A percentile compares a stretch with the other conserved stretches of the same genome.
Evolutionary conservation across 768 basidiomycete species (phyloP).

Genomic region (Fomitopsis serialis): DNA sequence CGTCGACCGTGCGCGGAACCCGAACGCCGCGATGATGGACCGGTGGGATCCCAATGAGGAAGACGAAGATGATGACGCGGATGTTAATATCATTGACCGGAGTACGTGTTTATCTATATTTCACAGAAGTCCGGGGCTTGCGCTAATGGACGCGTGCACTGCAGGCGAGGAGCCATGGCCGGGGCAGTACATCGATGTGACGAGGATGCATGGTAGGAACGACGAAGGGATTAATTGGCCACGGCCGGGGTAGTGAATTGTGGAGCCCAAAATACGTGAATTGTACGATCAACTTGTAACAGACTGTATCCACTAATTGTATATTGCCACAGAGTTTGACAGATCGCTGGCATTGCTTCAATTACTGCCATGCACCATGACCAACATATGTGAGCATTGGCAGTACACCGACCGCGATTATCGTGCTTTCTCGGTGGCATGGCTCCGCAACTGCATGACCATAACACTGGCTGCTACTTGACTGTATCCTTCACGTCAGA

Average conservation of each 20-base stretch:
- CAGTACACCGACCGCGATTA: too few species aligned
- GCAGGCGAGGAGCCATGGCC: slow-evolving; percentile 67
- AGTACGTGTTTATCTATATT: slow-evolving; percentile 41
- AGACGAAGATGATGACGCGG: slow-evolving; percentile 43
- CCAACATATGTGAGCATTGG: too few species aligned
- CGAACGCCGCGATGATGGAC: slow-evolving; percentile 48
- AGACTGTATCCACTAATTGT: too few species aligned
- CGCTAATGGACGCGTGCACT: slow-evolving; percentile 8
- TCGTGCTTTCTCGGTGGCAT: too few species aligned
- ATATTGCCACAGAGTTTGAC: too few species aligned
- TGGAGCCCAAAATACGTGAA: not conserved
- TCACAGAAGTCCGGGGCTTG: not conserved
- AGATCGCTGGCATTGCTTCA: too few species aligned
- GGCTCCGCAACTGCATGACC: too few species aligned
- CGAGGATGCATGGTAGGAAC: slow-evolving; percentile 46
- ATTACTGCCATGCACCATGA: too few species aligned
- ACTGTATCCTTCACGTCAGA: too few species aligned
- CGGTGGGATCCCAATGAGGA: slow-evolving; percentile 59
- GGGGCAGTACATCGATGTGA: slow-evolving; percentile 73
- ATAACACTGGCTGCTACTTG: too few species aligned
- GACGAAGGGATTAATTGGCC: slow-evolving; percentile 68
- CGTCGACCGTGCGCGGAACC: slow-evolving; percentile 66
- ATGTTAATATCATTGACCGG: slow-evolving; percentile 61
- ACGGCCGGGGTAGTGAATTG: slow-evolving; percentile 42
- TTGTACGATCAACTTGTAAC: not conserved